Conservation (phyloP, 768 basidiomycete species). For the Leucocoprinus birnbaumii region DNA sequence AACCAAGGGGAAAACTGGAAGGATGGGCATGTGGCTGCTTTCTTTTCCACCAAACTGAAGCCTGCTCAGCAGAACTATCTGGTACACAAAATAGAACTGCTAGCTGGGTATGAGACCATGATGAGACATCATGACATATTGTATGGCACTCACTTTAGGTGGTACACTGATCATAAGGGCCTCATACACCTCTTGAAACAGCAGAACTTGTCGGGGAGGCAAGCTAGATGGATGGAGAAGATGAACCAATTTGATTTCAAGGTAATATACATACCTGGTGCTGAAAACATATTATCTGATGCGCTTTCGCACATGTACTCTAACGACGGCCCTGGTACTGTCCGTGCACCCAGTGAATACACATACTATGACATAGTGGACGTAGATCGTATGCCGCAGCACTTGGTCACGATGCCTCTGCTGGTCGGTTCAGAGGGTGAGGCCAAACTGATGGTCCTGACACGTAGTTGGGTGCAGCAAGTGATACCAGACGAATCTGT, state of each 20-base stretch:
- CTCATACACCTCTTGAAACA: conserved; percentile 29
- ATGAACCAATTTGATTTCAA: conserved; percentile 35
- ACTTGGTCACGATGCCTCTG: not conserved
- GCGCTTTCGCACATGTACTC: conserved; percentile 31
- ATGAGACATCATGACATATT: conserved; percentile 23
- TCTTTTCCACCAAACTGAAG: conserved; percentile 33
- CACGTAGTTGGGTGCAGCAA: too few species aligned
- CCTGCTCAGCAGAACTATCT: conserved; percentile 34
- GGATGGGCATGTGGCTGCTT: conserved; percentile 21
- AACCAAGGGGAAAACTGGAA: conserved; percentile 20
- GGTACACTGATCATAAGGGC: conserved; percentile 31
- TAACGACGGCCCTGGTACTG: conserved; percentile 19
- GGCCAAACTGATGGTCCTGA: not conserved
- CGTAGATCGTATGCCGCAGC: conserved; percentile 3
- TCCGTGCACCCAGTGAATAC: conserved; percentile 20
- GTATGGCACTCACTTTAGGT: conserved; percentile 25
- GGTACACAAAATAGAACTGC: conserved; percentile 34
- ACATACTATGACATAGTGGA: conserved; percentile 16
- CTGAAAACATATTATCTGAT: conserved; percentile 37
- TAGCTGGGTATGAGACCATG: conserved; percentile 33
- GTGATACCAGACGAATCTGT: too few species aligned
- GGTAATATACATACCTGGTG: conserved; percentile 29
- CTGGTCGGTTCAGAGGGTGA: conserved; percentile 4
- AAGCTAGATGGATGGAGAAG: conserved; percentile 36
- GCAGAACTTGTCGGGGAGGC: conserved; percentile 29